These are phyloP conservation scores for Leccinum boreale DNA, from an alignment of 768 basidiomycete genomes.

Conservation along the genomic window DNA sequence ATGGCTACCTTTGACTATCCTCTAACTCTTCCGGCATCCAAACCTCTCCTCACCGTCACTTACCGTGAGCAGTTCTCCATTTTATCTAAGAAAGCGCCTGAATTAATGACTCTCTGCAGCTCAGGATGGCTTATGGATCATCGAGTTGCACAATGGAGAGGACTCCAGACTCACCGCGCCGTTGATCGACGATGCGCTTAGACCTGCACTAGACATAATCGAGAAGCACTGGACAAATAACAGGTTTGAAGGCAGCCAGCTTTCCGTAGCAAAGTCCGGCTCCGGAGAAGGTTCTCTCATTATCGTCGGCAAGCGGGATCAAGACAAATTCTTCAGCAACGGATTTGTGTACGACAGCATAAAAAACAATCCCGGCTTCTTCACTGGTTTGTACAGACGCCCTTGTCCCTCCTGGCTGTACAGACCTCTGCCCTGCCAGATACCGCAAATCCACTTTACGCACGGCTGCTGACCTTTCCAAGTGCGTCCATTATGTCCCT, in stretches of 20 bases:
- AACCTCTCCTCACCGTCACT: conserved; percentile 63
- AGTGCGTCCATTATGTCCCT: conserved; percentile 44
- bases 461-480: conserved; percentile 70
- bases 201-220: conserved; percentile 68
- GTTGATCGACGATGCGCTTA: conserved; percentile 57
- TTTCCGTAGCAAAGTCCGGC: conserved; percentile 30
- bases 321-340: conserved; percentile 90
- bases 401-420: not conserved
- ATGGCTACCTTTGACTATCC: conserved; percentile 28
- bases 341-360: conserved; percentile 65
- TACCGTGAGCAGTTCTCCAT: conserved; percentile 45
- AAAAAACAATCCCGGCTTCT: conserved; percentile 55
- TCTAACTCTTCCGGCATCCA: conserved; percentile 44
- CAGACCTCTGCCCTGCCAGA: conserved; percentile 37
- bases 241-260: conserved; percentile 43
- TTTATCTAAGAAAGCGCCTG: not conserved
- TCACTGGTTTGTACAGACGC: conserved; percentile 47
- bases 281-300: conserved; percentile 67
- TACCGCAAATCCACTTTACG: conserved; percentile 70
- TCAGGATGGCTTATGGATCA: conserved; percentile 65
- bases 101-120: not conserved
- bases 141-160: conserved; percentile 76
- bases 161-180: conserved; percentile 66
- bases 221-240: conserved; percentile 68
- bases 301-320: conserved; percentile 68